Evolutionary conservation across 148 eudicot genomes (phyloP).

Genomic region (Cornus florida): DNA sequence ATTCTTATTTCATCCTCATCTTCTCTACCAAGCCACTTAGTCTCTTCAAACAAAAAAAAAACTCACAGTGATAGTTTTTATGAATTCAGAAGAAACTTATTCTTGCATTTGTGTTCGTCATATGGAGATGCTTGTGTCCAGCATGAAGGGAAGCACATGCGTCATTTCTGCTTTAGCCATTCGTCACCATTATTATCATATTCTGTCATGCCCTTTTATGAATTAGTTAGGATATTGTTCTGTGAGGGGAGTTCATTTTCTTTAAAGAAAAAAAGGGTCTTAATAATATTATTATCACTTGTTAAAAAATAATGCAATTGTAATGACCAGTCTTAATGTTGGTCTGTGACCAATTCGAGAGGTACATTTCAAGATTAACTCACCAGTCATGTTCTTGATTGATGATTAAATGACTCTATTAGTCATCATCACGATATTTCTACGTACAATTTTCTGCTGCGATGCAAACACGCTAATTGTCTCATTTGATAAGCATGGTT

Average conservation of each 20-base stretch:
- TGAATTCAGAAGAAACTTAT: no score
- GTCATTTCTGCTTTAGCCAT: not conserved
- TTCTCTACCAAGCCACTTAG: no score
- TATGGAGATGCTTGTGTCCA: not conserved
- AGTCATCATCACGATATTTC: not conserved
- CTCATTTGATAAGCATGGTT: not conserved
- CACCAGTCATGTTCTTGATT: not conserved
- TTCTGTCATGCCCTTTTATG: not conserved
- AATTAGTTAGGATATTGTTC: not conserved
- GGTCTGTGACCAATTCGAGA: not conserved
- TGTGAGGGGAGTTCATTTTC: not conserved
- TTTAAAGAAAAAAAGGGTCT: not conserved
- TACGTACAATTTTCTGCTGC: not conserved
- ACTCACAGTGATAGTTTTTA: no score
- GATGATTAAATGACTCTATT: not conserved
- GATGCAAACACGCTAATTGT: not conserved
- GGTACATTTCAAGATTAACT: not conserved
- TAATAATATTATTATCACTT: not conserved
- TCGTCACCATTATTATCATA: not conserved
- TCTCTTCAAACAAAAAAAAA: no score
- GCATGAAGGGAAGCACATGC: not conserved
- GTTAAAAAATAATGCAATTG: not conserved
- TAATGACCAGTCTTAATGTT: not conserved
- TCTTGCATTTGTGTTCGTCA: not conserved
- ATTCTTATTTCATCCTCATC: no score